A percentile compares a stretch with the other conserved stretches of the same genome.
These are phyloP conservation scores for Stemphylium beticola DNA, from an alignment of 2,329 filamentous ascomycete genomes.

Conservation along the genomic window DNA sequence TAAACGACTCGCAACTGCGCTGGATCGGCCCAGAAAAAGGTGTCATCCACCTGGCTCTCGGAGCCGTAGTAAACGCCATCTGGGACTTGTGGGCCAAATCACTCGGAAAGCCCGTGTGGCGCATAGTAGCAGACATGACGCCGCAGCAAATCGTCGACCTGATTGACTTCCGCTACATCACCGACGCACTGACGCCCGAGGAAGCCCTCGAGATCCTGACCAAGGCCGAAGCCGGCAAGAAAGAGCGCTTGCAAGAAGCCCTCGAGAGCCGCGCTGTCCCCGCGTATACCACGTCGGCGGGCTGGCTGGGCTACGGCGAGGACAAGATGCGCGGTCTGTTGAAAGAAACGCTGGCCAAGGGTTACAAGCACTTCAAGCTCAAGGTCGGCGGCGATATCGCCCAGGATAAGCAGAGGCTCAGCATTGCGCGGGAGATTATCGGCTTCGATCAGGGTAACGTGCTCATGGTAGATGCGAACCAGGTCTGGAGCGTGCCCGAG, in stretches of 20 bases:
- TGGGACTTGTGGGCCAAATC: conserved; percentile 97
- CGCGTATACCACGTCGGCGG: conserved; percentile 88
- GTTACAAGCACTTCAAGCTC: conserved; percentile 87
- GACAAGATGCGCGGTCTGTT: conserved; percentile 82
- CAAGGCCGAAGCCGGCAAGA: conserved; percentile 70
- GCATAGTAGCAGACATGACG: conserved; percentile 86
- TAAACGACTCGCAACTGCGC: conserved; percentile 85
- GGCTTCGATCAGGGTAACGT: conserved; percentile 83
- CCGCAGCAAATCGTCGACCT: conserved; percentile 85
- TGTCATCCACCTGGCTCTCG: conserved; percentile 89
- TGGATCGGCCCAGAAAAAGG: conserved; percentile 97
- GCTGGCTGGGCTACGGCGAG: conserved; percentile 90
- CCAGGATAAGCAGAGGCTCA: conserved; percentile 72
- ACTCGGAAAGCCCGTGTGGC: conserved; percentile 86
- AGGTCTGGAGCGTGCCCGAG: conserved; percentile 89
- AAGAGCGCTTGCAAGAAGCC: conserved; percentile 74
- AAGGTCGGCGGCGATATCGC: conserved; percentile 81
- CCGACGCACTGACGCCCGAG: conserved; percentile 85
- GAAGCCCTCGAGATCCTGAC: conserved; percentile 77
- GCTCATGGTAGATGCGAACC: conserved; percentile 93
- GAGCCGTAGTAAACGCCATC: conserved; percentile 86
- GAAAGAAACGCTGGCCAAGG: conserved; percentile 74
- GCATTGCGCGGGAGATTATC: conserved; percentile 78
- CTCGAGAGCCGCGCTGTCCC: conserved; percentile 77
- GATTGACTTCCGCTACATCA: conserved; percentile 95